Conservation (phyloP, 805 yeast species). For the Candida odintsovae region DNA sequence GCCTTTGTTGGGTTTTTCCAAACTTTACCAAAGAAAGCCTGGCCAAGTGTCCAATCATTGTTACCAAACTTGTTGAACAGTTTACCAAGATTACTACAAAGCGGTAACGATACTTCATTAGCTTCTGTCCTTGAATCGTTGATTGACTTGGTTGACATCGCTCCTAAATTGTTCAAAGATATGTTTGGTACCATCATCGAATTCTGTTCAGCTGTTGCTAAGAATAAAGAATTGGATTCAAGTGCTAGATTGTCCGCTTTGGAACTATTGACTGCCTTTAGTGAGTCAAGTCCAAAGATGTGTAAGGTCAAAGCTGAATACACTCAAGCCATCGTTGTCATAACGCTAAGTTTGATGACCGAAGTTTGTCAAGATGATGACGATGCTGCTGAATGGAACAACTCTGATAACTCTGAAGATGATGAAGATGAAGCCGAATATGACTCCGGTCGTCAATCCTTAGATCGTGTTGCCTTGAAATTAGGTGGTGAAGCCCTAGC, state of each 20-base stretch:
- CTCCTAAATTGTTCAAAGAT: constrained; percentile 89
- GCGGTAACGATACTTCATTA: constrained; percentile 74
- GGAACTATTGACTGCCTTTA: constrained; percentile 83
- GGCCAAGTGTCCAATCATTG: constrained; percentile 73
- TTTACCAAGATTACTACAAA: constrained; percentile 74
- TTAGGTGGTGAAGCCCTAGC: constrained; percentile 82
- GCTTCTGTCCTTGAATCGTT: constrained; percentile 84
- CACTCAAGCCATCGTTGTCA: constrained; percentile 63
- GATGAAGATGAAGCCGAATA: constrained; percentile 84
- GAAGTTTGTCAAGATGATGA: constrained; percentile 89
- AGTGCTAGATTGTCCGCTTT: constrained; percentile 78
- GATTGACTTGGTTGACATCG: constrained; percentile 85
- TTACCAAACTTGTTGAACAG: constrained; percentile 83
- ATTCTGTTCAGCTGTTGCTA: constrained; percentile 79
- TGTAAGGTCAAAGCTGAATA: constrained; percentile 75
- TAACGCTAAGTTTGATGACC: constrained; percentile 79
- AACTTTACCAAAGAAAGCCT: constrained; percentile 67
- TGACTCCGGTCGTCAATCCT: constrained; percentile 90
- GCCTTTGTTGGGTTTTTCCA: constrained; percentile 91
- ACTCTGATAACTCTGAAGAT: constrained; percentile 69
- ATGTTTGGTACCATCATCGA: constrained; percentile 87
- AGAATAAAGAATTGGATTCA: constrained; percentile 74
- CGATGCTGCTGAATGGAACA: constrained; percentile 83
- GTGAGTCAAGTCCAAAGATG: constrained; percentile 94
- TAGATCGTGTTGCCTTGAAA: constrained; percentile 83